A percentile compares a stretch with the other conserved stretches of the same genome.
phyloP scores from a whole-genome alignment of 441 rosid genomes.

The Pelargonium australe region DNA sequence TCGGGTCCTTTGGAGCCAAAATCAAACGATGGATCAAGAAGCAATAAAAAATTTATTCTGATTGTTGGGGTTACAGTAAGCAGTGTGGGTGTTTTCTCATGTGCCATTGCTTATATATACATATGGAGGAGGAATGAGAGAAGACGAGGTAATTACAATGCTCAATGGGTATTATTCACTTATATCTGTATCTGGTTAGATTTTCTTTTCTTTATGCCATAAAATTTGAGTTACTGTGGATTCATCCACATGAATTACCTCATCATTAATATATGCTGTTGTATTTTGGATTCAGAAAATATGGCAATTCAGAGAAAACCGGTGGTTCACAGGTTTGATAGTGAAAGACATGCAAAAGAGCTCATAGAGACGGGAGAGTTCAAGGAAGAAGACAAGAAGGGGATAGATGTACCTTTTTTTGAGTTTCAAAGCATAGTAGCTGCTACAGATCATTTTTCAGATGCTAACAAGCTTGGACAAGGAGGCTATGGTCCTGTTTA shows the following conservation, averaged over 20 bases:
- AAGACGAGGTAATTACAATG: slow-evolving; percentile 26
- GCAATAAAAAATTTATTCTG: slow-evolving; percentile 25
- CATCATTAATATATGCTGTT: background rate
- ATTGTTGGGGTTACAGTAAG: slow-evolving; percentile 29
- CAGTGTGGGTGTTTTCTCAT: slow-evolving; percentile 31
- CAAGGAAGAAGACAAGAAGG: slow-evolving; percentile 40
- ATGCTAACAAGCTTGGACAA: slow-evolving; percentile 47
- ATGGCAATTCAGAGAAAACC: slow-evolving; percentile 22
- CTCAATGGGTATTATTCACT: background rate
- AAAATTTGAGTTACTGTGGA: background rate
- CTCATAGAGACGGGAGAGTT: slow-evolving; percentile 37
- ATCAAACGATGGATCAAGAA: slow-evolving; percentile 19
- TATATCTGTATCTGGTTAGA: background rate
- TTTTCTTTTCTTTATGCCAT: background rate
- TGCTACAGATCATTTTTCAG: slow-evolving; percentile 49
- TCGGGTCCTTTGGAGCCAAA: background rate
- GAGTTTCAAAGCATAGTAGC: slow-evolving; percentile 40
- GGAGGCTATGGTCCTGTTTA: slow-evolving; percentile 67
- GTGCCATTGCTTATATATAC: slow-evolving; percentile 28
- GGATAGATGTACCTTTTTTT: slow-evolving; percentile 43
- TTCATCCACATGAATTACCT: background rate
- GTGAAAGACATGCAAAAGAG: slow-evolving; percentile 39
- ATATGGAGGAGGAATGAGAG: slow-evolving; percentile 32
- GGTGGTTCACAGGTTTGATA: slow-evolving; percentile 29
- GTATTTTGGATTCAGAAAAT: slow-evolving; percentile 25